Base-by-base conservation (phyloP, 2,329 filamentous ascomycete species). In the Pochonia chlamydosporia region DNA sequence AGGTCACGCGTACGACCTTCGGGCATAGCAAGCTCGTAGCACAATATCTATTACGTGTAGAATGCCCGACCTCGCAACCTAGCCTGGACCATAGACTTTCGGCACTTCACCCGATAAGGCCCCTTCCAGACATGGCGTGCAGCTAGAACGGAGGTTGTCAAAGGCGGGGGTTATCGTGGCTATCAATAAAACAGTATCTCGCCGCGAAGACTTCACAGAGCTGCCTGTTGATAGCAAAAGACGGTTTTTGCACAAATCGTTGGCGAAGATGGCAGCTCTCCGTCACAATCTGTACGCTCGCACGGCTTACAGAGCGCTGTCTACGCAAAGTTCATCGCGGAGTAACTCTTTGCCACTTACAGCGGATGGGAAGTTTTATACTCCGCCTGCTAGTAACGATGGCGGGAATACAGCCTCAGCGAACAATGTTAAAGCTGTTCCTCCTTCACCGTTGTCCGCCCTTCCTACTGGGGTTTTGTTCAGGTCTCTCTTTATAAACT, bases 401-500 rank as follows among this genome's bases (percentile, higher is more conserved):
- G 33, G n/a, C 5, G n/a, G 10, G 11, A 20, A 20, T 20, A 18
- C n/a, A 7, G 4, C 16, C 8, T 4, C 35, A 11, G 20, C 20
- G 7, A 9, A 4, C 18, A 5, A 20, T 10, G 5, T 9, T 21
- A 23, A n/a, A 5, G 8, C 7, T 20, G 2, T 20, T 13, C 13
- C 13, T 28, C 26, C 37, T 7, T 39, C 48, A 2, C 61, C 62
- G 3, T 47, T 64, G 0, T 55, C 60, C 25, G 53, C 52, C 20
- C 54, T 72, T 5, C 62, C 70, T 0, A 63, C 60, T 1, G 48
- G 56, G 8, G 58, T 63, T 16, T 59, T 73, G 5, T 60, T 70
- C 5, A 57, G 70, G 46, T 73, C 70, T 0, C 57, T 73, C 2
- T 50, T 73, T 16, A 62, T 76, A 47, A 66, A 72, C 24, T 68